These are phyloP conservation scores for Saxophila tyrrhenica DNA, from an alignment of 495 filamentous ascomycete genomes.

Conservation along the genomic window DNA sequence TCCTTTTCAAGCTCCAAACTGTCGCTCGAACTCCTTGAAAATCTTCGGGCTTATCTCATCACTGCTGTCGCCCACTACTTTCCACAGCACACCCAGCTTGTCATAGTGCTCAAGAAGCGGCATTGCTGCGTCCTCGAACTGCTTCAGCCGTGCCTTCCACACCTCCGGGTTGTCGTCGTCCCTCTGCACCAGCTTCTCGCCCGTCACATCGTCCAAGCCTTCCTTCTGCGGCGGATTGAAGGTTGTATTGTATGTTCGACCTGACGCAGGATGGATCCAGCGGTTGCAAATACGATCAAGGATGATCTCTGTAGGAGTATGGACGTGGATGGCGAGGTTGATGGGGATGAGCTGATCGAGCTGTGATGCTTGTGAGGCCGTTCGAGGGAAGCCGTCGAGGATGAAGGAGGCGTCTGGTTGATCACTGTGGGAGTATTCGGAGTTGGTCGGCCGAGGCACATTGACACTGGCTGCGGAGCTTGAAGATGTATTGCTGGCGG, in stretches of 20 bases:
- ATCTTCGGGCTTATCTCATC: conserved; percentile 89
- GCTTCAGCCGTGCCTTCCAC: conserved; percentile 64
- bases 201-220: conserved; percentile 83
- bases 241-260: conserved; percentile 83
- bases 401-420: conserved; percentile 77
- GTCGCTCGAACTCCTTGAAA: conserved; percentile 62
- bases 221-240: conserved; percentile 75
- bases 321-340: conserved; percentile 70
- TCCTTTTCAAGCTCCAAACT: conserved; percentile 41
- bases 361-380: conserved; percentile 61
- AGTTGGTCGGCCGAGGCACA: conserved; percentile 1
- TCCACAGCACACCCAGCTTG: conserved; percentile 73
- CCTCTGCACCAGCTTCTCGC: conserved; percentile 71
- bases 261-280: conserved; percentile 89
- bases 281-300: conserved; percentile 78
- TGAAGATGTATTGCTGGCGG: conserved; percentile 10
- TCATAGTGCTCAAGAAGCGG: conserved; percentile 84
- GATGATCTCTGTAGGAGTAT: conserved; percentile 64
- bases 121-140: conserved; percentile 77
- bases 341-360: conserved; percentile 75
- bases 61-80: conserved; percentile 73
- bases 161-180: conserved; percentile 77
- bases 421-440: conserved; percentile 40
- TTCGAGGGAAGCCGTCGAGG: conserved; percentile 93
- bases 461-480: conserved; percentile 22